Base-by-base conservation (phyloP, 805 yeast genomes). In the Myxozyma kluyveri region DNA sequence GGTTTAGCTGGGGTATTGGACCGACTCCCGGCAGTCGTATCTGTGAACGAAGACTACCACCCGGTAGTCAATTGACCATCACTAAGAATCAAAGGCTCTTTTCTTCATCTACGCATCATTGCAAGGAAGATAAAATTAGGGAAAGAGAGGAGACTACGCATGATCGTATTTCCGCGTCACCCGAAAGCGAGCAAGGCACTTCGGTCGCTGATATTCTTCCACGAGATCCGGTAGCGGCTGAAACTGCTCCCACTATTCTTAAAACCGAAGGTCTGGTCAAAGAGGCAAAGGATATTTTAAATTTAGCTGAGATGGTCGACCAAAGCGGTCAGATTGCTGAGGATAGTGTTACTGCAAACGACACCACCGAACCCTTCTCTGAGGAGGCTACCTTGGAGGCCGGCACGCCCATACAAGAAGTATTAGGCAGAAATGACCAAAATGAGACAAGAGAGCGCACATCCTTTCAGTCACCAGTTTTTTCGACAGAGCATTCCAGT, bases 131-230 rank as follows among this genome's bases (percentile, higher is more conserved):
- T n/a, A n/a, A n/a, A n/a, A n/a, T n/a, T n/a, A n/a, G n/a, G n/a
- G n/a, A n/a, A n/a, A n/a, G n/a, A n/a, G n/a, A n/a, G n/a, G n/a
- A n/a, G n/a, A n/a, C n/a, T n/a, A n/a, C n/a, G n/a, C n/a, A n/a
- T n/a, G n/a, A n/a, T n/a, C n/a, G n/a, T n/a, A n/a, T n/a, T n/a
- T n/a, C n/a, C n/a, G n/a, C n/a, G 3, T 18, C 18, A 12, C 56
- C 61, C 19, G 62, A 59, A 33, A 53, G 24, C 19, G 62, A 53
- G 27, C 50, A 49, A 17, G 63, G 63, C 19, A 59, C 54, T 6
- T 61, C 63, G 3, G 61, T 59, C 3, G 52, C 36, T 6, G 63
- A 59, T 7, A 39, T 59, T 4, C 41, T 59, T 27, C 48, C 53
- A 19, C 51, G 58, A 12, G 62, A 58, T n/a, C 27, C 33, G 12